Base-by-base conservation (phyloP, 371 early-diverging fungal species). In the Rhizopus sp. region DNA sequence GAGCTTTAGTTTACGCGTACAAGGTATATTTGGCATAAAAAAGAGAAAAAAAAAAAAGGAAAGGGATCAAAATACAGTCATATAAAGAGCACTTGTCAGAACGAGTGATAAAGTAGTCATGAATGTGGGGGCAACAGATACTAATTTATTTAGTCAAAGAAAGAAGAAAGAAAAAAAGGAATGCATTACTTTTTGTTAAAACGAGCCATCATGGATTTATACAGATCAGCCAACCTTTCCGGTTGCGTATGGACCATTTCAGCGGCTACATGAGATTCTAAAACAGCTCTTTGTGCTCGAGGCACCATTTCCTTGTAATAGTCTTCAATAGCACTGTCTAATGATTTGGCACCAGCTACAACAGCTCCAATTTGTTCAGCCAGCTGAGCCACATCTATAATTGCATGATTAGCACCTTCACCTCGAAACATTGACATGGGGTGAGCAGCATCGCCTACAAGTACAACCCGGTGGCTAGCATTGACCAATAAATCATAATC, bases 351-450 rank as follows among this genome's bases (percentile, higher is more conserved):
- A 3, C 34, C 55, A 15, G 62, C 35, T 35, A 62, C 40, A 0
- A 50, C 53, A 5, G 55, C 44, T 3, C 34, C 40, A 7, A 74
- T 41, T 44, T 57, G 39, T 6, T 50, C 30, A n/a, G 55, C 64
- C 16, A 74, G 47, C 15, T 46, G 37, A 16, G 44, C 54, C 12
- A 64, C 42, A 48, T 74, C 72, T 2, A 63, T n/a, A 35, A 74
- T 66, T 13, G 72, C 75, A 49, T 74, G 75, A 41, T 72, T 72
- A 8, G 59, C 69, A 53, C 59, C 63, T 50, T 63, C 59, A 12
- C 59, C 63, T 5, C 53, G 53, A 44, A 59, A 59, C 64, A 64
- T 64, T 10, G 64, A 50, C 60, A 64, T 64, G 1, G 60, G 44
- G 38, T 64, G 60, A 9, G 64, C 60, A 45, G 64, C 35, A 44